Conservation (phyloP, 2,329 filamentous ascomycete genomes). For the Talaromyces sp. region DNA sequence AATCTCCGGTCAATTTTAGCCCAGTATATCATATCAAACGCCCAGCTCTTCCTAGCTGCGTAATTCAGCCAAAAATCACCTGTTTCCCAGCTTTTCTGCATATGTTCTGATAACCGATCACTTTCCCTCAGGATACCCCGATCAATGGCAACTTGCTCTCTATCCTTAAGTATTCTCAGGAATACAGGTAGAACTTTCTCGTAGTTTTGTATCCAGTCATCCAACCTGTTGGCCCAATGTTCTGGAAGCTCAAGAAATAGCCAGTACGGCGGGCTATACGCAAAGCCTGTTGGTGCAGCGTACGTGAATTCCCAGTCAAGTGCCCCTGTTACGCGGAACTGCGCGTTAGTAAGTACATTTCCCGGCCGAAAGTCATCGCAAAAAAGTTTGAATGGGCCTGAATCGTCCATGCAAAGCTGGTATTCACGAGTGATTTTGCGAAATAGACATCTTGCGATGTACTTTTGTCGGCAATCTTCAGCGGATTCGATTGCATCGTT, state of each 20-base stretch:
- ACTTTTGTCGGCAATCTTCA: constrained; percentile 21
- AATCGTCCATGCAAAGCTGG: constrained; percentile 10
- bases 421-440: constrained; percentile 16
- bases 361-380: constrained; percentile 26
- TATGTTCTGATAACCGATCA: constrained; percentile 12
- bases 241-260: constrained; percentile 21
- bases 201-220: constrained; percentile 29
- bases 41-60: constrained; percentile 16
- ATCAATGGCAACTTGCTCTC: constrained; percentile 11
- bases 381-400: constrained; percentile 20
- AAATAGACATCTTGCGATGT: constrained; percentile 20
- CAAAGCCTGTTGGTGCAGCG: constrained; percentile 19
- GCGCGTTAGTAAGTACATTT: constrained; percentile 20
- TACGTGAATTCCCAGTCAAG: constrained; percentile 26
- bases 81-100: constrained; percentile 18
- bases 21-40: constrained; percentile 22
- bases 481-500: constrained; percentile 21
- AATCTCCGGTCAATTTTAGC: constrained; percentile 18
- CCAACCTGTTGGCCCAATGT: constrained; percentile 31
- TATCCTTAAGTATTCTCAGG: constrained; percentile 11
- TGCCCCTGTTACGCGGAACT: constrained; percentile 16
- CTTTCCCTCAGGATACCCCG: constrained; percentile 1
- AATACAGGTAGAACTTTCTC: constrained; percentile 17
- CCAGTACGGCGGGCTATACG: constrained; percentile 21
- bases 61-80: constrained; percentile 19